Evolutionary conservation across 768 basidiomycete genomes (phyloP).

Genomic region (Mycena chlorophos): DNA sequence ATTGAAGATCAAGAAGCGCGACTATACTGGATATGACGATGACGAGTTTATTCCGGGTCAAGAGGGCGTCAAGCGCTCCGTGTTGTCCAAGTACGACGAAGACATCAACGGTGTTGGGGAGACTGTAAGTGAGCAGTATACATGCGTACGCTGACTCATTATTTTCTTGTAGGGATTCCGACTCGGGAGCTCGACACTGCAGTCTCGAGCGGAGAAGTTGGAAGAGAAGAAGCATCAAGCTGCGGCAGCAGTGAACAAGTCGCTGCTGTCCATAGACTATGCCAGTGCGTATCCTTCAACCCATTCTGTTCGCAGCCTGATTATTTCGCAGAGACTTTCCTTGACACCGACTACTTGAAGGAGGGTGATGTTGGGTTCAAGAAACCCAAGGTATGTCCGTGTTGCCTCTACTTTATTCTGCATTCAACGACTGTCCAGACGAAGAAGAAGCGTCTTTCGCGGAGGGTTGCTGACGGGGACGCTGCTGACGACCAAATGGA

Average conservation of each 20-base stretch:
- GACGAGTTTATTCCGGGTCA: slow-evolving; percentile 82
- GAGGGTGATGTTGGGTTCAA: slow-evolving; percentile 95
- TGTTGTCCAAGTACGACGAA: slow-evolving; percentile 93
- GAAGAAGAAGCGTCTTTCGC: slow-evolving; percentile 86
- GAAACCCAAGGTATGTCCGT: slow-evolving; percentile 72
- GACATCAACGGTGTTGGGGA: slow-evolving; percentile 75
- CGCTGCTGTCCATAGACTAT: slow-evolving; percentile 85
- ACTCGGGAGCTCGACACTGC: slow-evolving; percentile 61
- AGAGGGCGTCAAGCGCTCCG: slow-evolving; percentile 76
- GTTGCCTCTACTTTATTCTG: slow-evolving; percentile 1
- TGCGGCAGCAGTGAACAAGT: slow-evolving; percentile 72
- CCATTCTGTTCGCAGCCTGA: slow-evolving; percentile 18
- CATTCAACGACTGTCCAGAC: slow-evolving; percentile 48
- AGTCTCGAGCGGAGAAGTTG: slow-evolving; percentile 40
- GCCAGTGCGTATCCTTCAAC: slow-evolving; percentile 60
- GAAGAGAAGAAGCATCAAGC: slow-evolving; percentile 51
- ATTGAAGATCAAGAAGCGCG: slow-evolving; percentile 82
- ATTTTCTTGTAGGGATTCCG: slow-evolving; percentile 75
- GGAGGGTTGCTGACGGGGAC: slow-evolving; percentile 61
- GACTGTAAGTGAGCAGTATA: slow-evolving; percentile 46
- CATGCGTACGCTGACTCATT: background rate
- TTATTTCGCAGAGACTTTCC: slow-evolving; percentile 68
- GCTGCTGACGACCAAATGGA: slow-evolving; percentile 66
- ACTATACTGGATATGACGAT: slow-evolving; percentile 95
- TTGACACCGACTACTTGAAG: slow-evolving; percentile 83